phyloP scores from a whole-genome alignment of 805 yeast genomes.

The Yamadazyma sp. region DNA sequence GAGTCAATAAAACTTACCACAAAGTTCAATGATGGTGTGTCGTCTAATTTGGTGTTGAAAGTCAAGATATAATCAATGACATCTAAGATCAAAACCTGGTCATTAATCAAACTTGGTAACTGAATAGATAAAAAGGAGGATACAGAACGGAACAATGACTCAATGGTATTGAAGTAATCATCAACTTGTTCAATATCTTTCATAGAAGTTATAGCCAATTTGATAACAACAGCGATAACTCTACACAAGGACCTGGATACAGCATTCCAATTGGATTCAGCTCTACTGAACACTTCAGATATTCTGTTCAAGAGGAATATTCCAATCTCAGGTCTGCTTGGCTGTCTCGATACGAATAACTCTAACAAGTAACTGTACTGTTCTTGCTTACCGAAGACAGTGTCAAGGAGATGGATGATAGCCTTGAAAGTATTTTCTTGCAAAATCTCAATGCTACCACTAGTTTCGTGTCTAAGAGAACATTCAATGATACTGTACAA shows the following conservation, averaged over 20 bases:
- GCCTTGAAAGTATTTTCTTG: constrained; percentile 50
- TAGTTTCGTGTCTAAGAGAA: constrained; percentile 23
- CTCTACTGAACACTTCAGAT: constrained; percentile 47
- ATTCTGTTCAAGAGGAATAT: constrained; percentile 47
- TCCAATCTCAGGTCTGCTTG: constrained; percentile 51
- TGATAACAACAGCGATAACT: constrained; percentile 51
- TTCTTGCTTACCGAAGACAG: constrained; percentile 63
- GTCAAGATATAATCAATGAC: constrained; percentile 55
- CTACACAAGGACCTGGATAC: constrained; percentile 66
- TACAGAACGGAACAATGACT: constrained; percentile 39
- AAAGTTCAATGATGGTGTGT: constrained; percentile 39
- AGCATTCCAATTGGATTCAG: constrained; percentile 58
- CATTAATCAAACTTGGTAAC: constrained; percentile 50
- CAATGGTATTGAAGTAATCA: constrained; percentile 26
- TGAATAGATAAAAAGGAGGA: constrained; percentile 48
- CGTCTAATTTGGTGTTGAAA: constrained; percentile 40
- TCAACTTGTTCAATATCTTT: constrained; percentile 16
- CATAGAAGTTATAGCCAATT: constrained; percentile 32
- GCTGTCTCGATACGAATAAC: constrained; percentile 40
- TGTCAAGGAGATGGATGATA: constrained; percentile 59
- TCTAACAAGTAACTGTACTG: constrained; percentile 60
- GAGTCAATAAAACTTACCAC: constrained; percentile 50
- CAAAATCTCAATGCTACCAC: constrained; percentile 29
- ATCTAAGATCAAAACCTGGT: constrained; percentile 64
- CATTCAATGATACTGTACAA: constrained; percentile 33